Evolutionary conservation across 306 rosid species (phyloP), one percentile per base, ranked within the genome.

Genomic region (Fagus sylvatica): DNA sequence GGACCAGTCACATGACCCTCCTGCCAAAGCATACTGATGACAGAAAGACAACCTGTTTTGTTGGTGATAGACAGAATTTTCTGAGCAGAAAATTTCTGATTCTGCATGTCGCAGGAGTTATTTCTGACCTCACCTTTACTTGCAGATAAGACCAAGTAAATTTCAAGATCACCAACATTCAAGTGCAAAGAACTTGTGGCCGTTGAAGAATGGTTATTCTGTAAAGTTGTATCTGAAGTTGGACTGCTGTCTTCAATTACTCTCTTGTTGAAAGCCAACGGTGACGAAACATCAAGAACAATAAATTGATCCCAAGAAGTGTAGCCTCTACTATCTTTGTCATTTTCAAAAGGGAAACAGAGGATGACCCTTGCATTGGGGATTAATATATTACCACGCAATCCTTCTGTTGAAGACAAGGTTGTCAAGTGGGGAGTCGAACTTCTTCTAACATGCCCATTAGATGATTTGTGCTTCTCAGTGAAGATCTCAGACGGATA

Each of bases 1-100:
- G 96, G 89, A 78, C 98, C 98, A 82, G 98, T 92, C 71, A 91
- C 90, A 78, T 67, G 74, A 78, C 97, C 97, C 80, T 85, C 90
- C 85, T 91, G 98, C 93, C 96, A 88, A 83, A 82, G 80, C 84
- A 89, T 80, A 72, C 85, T 85, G 73, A 95, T 75, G 73, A 85
- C 81, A 62, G 97, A 90, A 74, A 53, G 79, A 86, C 61, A 66
- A 46, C 85, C 85, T n/a, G 78, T 78, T 76, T 74, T 85, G 76
- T 76, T 80, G 55, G 80, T 60, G 74, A 88, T 82, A 36, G 98
- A 90, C 78, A 95, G 73, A 78, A 95, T 61, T 67, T 84, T 76
- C 71, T 88, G 84, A 28, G 91, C 90, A 64, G 76, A 82, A 84
- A 89, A 80, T 51, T 80, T 84, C 66, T 71, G 83, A 79, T 72